These are phyloP conservation scores for Sphaerostilbella broomeana DNA, from an alignment of 2,329 filamentous ascomycete species.

Conservation along the genomic window DNA sequence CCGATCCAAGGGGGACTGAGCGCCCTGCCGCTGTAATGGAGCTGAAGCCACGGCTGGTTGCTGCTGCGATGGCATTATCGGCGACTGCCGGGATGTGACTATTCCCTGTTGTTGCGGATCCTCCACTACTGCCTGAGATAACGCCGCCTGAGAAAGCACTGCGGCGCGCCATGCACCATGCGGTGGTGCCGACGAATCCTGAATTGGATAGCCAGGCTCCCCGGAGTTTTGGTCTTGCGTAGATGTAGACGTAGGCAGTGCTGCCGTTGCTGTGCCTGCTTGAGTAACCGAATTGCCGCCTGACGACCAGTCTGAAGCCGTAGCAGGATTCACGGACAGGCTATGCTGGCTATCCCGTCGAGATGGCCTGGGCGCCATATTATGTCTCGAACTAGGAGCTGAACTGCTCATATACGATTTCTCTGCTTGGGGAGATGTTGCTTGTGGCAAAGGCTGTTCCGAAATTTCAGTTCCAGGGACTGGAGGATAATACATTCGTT, in stretches of 20 bases:
- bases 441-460: slow-evolving; percentile 1
- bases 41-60: slow-evolving; percentile 3
- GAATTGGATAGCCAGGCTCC: slow-evolving; percentile 2
- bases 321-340: neutral
- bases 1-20: slow-evolving; percentile 26
- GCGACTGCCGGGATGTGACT: slow-evolving; percentile 20
- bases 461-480: slow-evolving; percentile 2
- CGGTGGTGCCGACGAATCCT: neutral
- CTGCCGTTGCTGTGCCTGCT: slow-evolving; percentile 4
- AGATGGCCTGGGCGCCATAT: neutral
- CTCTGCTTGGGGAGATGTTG: neutral
- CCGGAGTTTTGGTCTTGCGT: slow-evolving; percentile 2
- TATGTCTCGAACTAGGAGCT: neutral
- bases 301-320: slow-evolving; percentile 6
- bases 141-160: slow-evolving; percentile 12
- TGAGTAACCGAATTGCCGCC: slow-evolving; percentile 5
- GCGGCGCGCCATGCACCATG: slow-evolving; percentile 4
- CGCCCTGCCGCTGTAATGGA: slow-evolving; percentile 24
- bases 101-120: slow-evolving; percentile 24
- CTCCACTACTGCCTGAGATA: slow-evolving; percentile 18
- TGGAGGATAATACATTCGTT: slow-evolving; percentile 17
- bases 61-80: too few relatives aligned
- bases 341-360: neutral
- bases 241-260: slow-evolving; percentile 4
- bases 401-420: neutral